Evolutionary conservation across 345 rosid genomes (phyloP).

Genomic region (Raphanus sativus): DNA sequence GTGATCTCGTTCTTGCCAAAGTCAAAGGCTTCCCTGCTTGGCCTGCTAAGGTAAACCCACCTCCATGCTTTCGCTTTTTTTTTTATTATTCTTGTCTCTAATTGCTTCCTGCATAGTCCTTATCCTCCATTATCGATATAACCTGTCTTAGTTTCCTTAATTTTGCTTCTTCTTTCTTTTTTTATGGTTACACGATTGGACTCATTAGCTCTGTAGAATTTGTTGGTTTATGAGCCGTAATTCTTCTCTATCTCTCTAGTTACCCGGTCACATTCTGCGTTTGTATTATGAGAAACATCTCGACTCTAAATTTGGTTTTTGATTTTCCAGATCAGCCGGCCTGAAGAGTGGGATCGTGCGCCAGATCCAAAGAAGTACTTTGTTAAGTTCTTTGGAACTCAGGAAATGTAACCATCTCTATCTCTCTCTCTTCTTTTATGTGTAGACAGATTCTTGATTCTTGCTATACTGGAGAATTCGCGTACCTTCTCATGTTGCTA

Average conservation of each 20-base stretch:
- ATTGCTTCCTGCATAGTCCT: background rate
- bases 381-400: constrained; percentile 89
- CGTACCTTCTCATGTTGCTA: constrained; percentile 24
- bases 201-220: background rate
- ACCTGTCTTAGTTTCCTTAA: background rate
- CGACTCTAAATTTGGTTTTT: constrained; percentile 31
- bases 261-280: background rate
- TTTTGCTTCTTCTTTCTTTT: background rate
- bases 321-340: constrained; percentile 77
- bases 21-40: constrained; percentile 98
- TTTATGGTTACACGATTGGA: background rate
- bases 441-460: background rate
- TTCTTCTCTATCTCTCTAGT: background rate
- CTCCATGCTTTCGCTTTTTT: constrained; percentile 1
- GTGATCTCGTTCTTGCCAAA: constrained; percentile 99
- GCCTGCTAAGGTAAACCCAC: constrained; percentile 81
- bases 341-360: constrained; percentile 74
- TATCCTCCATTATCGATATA: background rate
- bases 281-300: background rate
- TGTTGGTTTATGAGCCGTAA: background rate
- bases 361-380: constrained; percentile 86
- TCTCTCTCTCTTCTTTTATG: background rate
- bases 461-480: background rate
- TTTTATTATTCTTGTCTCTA: background rate
- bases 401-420: constrained; percentile 75